Percentiles rank a stretch among this genome's conserved stretches.
Evolutionary conservation across 441 rosid genomes (phyloP).

Genomic region (Manihot esculenta): DNA sequence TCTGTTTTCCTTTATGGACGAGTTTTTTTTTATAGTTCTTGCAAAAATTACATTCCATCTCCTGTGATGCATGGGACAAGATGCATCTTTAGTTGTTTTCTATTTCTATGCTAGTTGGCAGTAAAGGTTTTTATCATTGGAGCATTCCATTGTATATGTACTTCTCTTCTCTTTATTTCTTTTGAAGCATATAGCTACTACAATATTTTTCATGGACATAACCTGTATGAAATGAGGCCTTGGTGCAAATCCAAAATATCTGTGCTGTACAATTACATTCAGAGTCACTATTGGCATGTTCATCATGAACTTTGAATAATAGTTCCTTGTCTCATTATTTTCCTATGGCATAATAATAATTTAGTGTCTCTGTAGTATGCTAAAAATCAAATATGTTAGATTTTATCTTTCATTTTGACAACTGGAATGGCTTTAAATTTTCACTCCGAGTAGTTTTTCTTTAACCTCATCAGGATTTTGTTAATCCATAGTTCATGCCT

Average conservation of each 20-base stretch:
- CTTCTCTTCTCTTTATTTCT: conserved; percentile 66
- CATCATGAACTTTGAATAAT: conserved; percentile 14
- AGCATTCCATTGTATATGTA: conserved; percentile 50
- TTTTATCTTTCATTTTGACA: background rate
- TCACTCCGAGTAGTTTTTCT: background rate
- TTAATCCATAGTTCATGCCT: background rate
- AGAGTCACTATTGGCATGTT: conserved; percentile 79
- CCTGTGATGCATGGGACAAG: background rate
- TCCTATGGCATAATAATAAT: background rate
- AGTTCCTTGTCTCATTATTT: background rate
- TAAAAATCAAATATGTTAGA: background rate
- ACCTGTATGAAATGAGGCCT: conserved; percentile 56
- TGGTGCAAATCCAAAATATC: conserved; percentile 87
- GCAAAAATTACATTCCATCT: background rate
- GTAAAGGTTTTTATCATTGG: conserved; percentile 56
- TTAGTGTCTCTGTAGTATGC: background rate
- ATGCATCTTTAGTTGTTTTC: conserved; percentile 14
- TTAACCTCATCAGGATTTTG: background rate
- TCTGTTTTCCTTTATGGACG: conserved; percentile 12
- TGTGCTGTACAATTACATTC: conserved; percentile 70
- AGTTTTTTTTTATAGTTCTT: conserved; percentile 1
- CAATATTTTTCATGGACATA: conserved; percentile 59
- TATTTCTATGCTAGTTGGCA: conserved; percentile 52
- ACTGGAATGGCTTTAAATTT: background rate
- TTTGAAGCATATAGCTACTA: conserved; percentile 82